These are phyloP conservation scores for Cichorium intybus DNA, from an alignment of 140 eudicot genomes.

Conservation along the genomic window DNA sequence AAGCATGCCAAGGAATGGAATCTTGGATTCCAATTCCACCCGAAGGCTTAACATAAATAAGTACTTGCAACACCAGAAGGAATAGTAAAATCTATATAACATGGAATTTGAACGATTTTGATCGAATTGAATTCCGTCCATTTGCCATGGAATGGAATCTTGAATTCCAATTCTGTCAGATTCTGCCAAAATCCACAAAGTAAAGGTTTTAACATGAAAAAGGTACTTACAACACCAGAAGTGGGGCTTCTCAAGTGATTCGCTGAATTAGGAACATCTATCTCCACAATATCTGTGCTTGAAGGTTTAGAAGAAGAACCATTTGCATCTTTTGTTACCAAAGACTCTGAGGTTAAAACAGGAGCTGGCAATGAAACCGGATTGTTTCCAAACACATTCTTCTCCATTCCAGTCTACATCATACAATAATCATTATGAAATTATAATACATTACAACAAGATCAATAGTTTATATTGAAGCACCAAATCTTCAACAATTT, in stretches of 20 bases:
- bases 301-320: slow-evolving; percentile 44
- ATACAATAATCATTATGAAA: neutral
- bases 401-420: slow-evolving; percentile 83
- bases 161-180: too few species aligned
- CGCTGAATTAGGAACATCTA: slow-evolving; percentile 52
- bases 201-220: too few species aligned
- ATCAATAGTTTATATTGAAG: neutral
- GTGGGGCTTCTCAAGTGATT: slow-evolving; percentile 53
- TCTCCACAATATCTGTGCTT: slow-evolving; percentile 54
- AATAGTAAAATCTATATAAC: too few species aligned
- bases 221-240: slow-evolving; percentile 69
- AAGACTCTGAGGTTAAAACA: slow-evolving; percentile 60
- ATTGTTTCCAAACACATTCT: slow-evolving; percentile 84
- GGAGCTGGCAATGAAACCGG: slow-evolving; percentile 55
- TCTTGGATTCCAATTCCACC: too few species aligned
- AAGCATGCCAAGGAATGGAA: too few species aligned
- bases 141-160: too few species aligned
- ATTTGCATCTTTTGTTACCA: slow-evolving; percentile 46
- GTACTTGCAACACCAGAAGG: too few species aligned
- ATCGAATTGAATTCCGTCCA: too few species aligned
- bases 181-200: too few species aligned
- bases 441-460: neutral
- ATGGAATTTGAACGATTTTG: too few species aligned
- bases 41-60: too few species aligned
- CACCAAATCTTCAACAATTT: neutral